phyloP scores from a whole-genome alignment of 2,329 filamentous ascomycete species.

The Cytospora mali region DNA sequence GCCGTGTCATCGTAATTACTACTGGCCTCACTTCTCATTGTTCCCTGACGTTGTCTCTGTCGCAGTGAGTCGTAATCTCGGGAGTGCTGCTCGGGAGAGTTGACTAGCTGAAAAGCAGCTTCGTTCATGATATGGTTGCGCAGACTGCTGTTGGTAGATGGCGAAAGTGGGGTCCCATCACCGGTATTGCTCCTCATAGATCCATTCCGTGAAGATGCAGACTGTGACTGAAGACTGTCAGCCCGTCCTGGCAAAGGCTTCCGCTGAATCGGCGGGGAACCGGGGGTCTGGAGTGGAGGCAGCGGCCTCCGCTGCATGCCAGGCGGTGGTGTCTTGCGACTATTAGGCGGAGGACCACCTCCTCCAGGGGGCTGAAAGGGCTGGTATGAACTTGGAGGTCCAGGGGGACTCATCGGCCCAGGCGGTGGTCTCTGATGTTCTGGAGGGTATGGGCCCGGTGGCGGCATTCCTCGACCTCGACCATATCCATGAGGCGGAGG shows the following conservation, averaged over 20 bases:
- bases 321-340: slow-evolving; percentile 21
- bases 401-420: slow-evolving; percentile 20
- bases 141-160: slow-evolving; percentile 44
- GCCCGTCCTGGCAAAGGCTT: slow-evolving; percentile 54
- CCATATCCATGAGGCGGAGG: slow-evolving; percentile 30
- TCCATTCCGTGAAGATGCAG: slow-evolving; percentile 21
- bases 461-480: slow-evolving; percentile 30
- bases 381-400: slow-evolving; percentile 17
- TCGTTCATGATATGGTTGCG: slow-evolving; percentile 48
- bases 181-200: slow-evolving; percentile 41
- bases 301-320: slow-evolving; percentile 24
- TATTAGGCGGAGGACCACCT: slow-evolving; percentile 14
- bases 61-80: slow-evolving; percentile 30
- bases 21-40: slow-evolving; percentile 43
- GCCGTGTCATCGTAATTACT: slow-evolving; percentile 64
- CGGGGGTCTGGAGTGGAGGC: slow-evolving; percentile 19
- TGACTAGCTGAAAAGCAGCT: slow-evolving; percentile 53
- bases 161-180: slow-evolving; percentile 41
- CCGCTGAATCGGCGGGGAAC: slow-evolving; percentile 48
- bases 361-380: slow-evolving; percentile 12
- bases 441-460: slow-evolving; percentile 27
- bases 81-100: slow-evolving; percentile 35
- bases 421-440: slow-evolving; percentile 22
- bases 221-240: slow-evolving; percentile 24
- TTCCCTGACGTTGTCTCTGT: slow-evolving; percentile 41